Base-by-base conservation (phyloP, 2,329 filamentous ascomycete genomes). In the Phialophora macrospora region DNA sequence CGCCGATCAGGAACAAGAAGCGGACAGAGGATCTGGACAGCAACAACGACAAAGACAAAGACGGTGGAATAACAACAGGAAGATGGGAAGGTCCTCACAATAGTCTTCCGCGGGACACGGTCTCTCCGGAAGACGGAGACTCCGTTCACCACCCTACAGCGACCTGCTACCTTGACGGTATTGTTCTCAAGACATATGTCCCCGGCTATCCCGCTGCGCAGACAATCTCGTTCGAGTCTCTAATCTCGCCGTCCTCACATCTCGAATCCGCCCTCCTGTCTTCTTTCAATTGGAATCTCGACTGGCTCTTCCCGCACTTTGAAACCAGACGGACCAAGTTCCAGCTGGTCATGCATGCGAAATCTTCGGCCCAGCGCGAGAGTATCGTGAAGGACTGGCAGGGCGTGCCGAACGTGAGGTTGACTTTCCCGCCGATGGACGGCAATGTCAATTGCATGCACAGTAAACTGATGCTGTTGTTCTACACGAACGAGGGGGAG, bases 381-480 rank as follows among this genome's bases (percentile, higher is more conserved):
- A 74, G 78, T 49, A 78, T 80, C 54, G 64, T 74, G 62, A 62
- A 72, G 11, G 79, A 83, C 57, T 79, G 78, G 28, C 76, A 76
- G 2, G 76, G 74, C 9, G 79, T 85, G 70, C 74, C 75, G 11
- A 83, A 84, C 58, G 82, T 96, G 62, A 85, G 85, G 22, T 72
- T 88, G 62, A 93, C 91, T 75, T 97, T 98, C 74, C 94, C 94
- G 17, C 84, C 85, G 1, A 94, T 97, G 91, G 82, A 87, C 48
- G 85, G 87, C 1, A 81, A 85, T 55, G 79, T 87, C 5, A 89
- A 88, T 26, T 88, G 84, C 72, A 97, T 98, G 93, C 95, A 98
- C 77, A 96, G 92, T 57, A 98, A 99, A 75, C 82, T 98, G 51
- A 93, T 96, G 84, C 79, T 98, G 1, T 83, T 98, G n/a, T 94